Conservation (phyloP, 192 early-diverging fungal genomes). For the Lobosporangium transversale region DNA sequence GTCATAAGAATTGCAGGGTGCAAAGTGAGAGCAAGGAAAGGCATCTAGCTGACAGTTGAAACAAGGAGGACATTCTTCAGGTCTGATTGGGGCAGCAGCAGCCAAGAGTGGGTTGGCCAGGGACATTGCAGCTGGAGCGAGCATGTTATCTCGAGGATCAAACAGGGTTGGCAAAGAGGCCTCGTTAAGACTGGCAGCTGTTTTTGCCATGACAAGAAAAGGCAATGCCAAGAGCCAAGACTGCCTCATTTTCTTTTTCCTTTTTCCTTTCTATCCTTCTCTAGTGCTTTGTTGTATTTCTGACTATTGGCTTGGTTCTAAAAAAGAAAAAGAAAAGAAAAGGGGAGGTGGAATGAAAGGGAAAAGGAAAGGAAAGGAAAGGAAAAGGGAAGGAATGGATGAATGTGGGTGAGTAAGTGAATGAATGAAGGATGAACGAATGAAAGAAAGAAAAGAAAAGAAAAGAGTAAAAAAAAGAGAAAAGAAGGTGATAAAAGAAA, state of each 20-base stretch:
- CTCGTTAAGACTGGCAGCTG: background rate
- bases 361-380: background rate
- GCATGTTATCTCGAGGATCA: slow-evolving; percentile 17
- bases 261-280: too few species aligned
- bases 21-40: slow-evolving; percentile 79
- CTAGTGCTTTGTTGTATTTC: too few species aligned
- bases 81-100: slow-evolving; percentile 3
- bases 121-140: slow-evolving; percentile 7
- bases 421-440: background rate
- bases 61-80: slow-evolving; percentile 76
- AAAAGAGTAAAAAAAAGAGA: too few species aligned
- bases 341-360: slow-evolving; percentile 2
- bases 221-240: slow-evolving; percentile 21
- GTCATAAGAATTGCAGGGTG: slow-evolving; percentile 76
- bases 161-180: slow-evolving; percentile 15
- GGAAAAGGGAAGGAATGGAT: background rate
- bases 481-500: too few species aligned
- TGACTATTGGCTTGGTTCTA: background rate
- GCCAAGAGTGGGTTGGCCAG: slow-evolving; percentile 26
- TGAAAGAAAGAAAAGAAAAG: background rate
- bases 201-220: slow-evolving; percentile 8
- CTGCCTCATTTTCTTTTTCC: slow-evolving; percentile 11
- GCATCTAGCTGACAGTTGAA: slow-evolving; percentile 86
- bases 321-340: background rate
- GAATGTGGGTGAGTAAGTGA: background rate